Base-by-base conservation (phyloP, 768 basidiomycete genomes). In the Gymnopilus dilepis region DNA sequence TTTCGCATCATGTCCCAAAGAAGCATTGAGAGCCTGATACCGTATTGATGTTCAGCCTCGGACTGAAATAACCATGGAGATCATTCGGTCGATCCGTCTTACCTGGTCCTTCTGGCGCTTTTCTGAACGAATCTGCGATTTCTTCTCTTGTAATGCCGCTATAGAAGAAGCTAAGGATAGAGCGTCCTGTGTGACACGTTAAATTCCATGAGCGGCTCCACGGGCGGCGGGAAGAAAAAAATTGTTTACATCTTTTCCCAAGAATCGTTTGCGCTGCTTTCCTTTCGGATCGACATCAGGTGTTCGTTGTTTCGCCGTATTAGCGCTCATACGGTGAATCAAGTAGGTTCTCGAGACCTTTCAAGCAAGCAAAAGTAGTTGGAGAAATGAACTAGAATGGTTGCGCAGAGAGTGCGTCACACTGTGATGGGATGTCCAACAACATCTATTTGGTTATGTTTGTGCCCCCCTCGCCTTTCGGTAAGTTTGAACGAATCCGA, bases 81-180 rank as follows among this genome's bases (percentile, higher is more conserved):
- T 21, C 30, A 11, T 55, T 13, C 41, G 41, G 42, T 15, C 12
- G 4, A 57, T 47, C 50, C 12, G 54, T 67, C 67, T 62, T 56
- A 79, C 82, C 80, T 80, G 77, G 66, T 72, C 59, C 63, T 72
- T 74, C 48, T 75, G 79, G 64, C 72, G 75, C 66, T 74, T 82
- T 65, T 76, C 75, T 54, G 70, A 71, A 67, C 77, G 84, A 7
- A 64, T 72, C 53, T 72, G 69, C 6, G 74, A 63, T 57, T 79
- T 83, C 66, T 82, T 68, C 70, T 86, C 84, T 61, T 84, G 80
- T 15, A 63, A 67, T 33, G 68, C 69, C n/a, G 73, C 79, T 68
- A 86, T 83, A 37, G 77, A 77, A 61, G 73, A 66, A n/a, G 84
- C 85, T 12, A 86, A 70, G 53, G 71, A 71, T 60, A 83, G 64